Evolutionary conservation across 2,329 filamentous ascomycete genomes (phyloP).

Genomic region (Fusarium denticulatum): DNA sequence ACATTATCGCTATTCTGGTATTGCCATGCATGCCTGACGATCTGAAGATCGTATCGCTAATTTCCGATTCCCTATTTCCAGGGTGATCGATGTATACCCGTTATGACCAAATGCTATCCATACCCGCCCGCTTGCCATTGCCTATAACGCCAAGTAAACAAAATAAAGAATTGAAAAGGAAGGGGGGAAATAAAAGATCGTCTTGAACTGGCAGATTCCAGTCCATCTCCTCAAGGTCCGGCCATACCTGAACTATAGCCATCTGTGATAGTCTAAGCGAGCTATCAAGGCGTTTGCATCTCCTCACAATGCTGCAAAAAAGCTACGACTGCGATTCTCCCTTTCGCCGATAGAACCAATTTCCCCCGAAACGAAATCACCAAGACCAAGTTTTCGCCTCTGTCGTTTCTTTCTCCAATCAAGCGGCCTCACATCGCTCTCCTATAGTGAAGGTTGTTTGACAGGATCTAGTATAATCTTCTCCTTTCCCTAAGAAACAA

Average conservation of each 20-base stretch:
- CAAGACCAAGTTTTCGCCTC: background rate
- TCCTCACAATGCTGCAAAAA: background rate
- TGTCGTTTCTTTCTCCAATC: slow-evolving; percentile 30
- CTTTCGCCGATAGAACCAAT: background rate
- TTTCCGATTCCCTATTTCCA: slow-evolving; percentile 16
- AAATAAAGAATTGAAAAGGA: background rate
- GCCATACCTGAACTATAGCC: background rate
- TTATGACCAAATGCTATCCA: slow-evolving; percentile 27
- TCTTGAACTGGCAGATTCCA: slow-evolving; percentile 4
- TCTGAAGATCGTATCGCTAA: slow-evolving; percentile 22
- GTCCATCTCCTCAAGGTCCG: background rate
- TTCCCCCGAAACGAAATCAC: too few relatives aligned
- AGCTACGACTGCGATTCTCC: background rate
- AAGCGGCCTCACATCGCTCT: slow-evolving; percentile 42
- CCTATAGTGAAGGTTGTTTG: slow-evolving; percentile 36
- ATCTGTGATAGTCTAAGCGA: background rate
- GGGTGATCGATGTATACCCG: slow-evolving; percentile 1
- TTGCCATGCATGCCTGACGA: slow-evolving; percentile 18
- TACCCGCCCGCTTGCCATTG: slow-evolving; percentile 30
- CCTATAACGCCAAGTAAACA: slow-evolving; percentile 25
- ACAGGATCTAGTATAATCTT: slow-evolving; percentile 42
- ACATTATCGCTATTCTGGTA: slow-evolving; percentile 30
- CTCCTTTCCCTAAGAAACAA: slow-evolving; percentile 64
- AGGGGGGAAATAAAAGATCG: slow-evolving; percentile 3
- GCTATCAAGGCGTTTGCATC: background rate